Evolutionary conservation across 2,329 filamentous ascomycete genomes (phyloP), one percentile per base, ranked within the genome.

Genomic region (Microsporum ferrugineum): DNA sequence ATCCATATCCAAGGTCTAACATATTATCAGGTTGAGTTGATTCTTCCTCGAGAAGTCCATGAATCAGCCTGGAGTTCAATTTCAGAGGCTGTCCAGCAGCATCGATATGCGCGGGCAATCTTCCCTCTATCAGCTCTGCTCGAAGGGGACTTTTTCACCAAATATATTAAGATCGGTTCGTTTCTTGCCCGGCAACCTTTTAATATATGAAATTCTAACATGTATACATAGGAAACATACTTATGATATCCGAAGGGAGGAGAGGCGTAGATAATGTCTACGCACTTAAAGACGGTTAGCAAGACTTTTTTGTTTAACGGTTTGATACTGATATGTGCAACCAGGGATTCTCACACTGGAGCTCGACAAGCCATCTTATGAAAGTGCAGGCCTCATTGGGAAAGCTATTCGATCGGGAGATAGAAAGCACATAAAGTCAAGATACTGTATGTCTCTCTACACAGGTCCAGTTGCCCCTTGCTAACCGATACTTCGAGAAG

Each of bases 191-290:
- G 17, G 8, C 27, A 6, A 34, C 45, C 8, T 2, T 31, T 29
- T 36, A 34, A 34, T 12, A 29, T 10, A 38, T 4, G 10, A 31
- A 36, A 57, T 63, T 57, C 57, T 61, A 63, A 60, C 33, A 31
- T 38, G 12, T 7, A 2, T 29, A 34, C 14, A 1, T 62, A 91
- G 89, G 89, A 3, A 86, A 90, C 69, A 77, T 95, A 57, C 73
- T 89, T 66, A 89, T 97, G 87, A 80, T 96, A 1, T 96, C 91
- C 0, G 83, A 91, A 71, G 91, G 90, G 10, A 81, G 82, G 36
- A 77, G 81, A 5, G 85, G 84, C 1, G 79, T 86, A 1, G 87
- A 91, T 68, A 88, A 88, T 66, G 79, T 87, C 2, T 92, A 89
- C 70, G 82, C 82, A 0, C 75, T 97, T 0, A 79, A 76, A 61